phyloP scores from a whole-genome alignment of 1,284 basidiomycete genomes.

The Moesziomyces parantarcticus region DNA sequence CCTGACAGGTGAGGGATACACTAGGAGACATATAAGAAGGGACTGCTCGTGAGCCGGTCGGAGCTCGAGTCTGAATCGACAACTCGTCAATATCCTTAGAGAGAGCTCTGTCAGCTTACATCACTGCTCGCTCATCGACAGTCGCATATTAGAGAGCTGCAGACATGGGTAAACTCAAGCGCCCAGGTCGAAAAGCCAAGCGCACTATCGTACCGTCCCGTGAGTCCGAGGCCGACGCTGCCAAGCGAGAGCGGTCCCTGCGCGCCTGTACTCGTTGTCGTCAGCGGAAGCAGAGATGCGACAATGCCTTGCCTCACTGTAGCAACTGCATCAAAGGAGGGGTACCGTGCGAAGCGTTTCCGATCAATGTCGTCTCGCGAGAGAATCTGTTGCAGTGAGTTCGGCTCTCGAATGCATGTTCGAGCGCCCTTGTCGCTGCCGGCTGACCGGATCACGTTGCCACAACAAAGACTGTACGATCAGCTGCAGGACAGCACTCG shows the following conservation, averaged over 20 bases:
- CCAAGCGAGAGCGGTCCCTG: conserved; percentile 26
- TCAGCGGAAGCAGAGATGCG: conserved; percentile 46
- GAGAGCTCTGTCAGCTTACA: too few species aligned
- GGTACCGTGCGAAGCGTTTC: conserved; percentile 27
- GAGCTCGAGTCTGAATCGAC: too few species aligned
- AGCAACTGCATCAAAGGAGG: conserved; percentile 44
- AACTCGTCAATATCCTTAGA: too few species aligned
- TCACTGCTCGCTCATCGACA: too few species aligned
- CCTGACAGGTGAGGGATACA: too few species aligned
- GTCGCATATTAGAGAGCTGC: neutral
- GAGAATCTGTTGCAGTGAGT: conserved; percentile 47
- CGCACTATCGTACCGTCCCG: neutral
- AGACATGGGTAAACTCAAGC: conserved; percentile 2
- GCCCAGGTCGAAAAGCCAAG: conserved; percentile 5
- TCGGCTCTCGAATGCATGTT: neutral
- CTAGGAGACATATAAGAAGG: too few species aligned
- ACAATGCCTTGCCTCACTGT: conserved; percentile 38
- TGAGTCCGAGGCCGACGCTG: neutral
- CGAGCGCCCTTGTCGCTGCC: too few species aligned
- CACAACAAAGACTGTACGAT: conserved; percentile 11
- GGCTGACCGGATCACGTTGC: neutral
- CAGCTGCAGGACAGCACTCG: conserved; percentile 25
- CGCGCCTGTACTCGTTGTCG: conserved; percentile 45
- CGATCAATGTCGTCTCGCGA: conserved; percentile 23
- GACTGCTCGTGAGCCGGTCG: too few species aligned